These are phyloP conservation scores for Annulohypoxylon moriforme DNA, from an alignment of 495 filamentous ascomycete genomes.

Conservation along the genomic window DNA sequence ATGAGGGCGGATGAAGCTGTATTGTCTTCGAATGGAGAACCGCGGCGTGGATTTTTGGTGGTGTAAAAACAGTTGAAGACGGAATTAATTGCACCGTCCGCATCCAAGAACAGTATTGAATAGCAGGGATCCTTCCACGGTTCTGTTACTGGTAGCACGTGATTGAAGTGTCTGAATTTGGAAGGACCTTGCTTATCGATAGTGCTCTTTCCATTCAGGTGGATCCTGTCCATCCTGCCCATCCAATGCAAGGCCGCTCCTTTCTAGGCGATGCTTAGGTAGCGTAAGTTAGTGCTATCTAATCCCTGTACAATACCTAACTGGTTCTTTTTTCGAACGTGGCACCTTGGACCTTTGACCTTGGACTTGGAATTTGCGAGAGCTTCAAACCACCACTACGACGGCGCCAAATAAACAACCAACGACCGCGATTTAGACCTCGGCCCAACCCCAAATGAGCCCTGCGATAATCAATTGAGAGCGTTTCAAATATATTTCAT, in stretches of 20 bases:
- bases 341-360: constrained; percentile 52
- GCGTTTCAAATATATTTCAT: neutral
- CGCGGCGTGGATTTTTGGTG: constrained; percentile 23
- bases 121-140: constrained; percentile 2
- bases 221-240: too few species aligned
- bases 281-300: constrained; percentile 27
- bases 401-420: constrained; percentile 1
- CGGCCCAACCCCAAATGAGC: constrained; percentile 2
- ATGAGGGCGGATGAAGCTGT: constrained; percentile 24
- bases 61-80: constrained; percentile 28
- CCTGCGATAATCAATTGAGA: constrained; percentile 15
- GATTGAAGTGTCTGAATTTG: constrained; percentile 1
- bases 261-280: constrained; percentile 6
- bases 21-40: constrained; percentile 6
- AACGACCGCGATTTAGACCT: constrained; percentile 3
- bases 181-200: constrained; percentile 4
- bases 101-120: constrained; percentile 24
- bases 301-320: constrained; percentile 38
- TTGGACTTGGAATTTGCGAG: constrained; percentile 20
- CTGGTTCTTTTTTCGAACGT: constrained; percentile 57
- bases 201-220: neutral
- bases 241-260: neutral
- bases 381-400: constrained; percentile 23
- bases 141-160: constrained; percentile 9
- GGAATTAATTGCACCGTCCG: constrained; percentile 19